phyloP scores from a whole-genome alignment of 1,139 yeast genomes.

The Casaregolazyma lundiana region DNA sequence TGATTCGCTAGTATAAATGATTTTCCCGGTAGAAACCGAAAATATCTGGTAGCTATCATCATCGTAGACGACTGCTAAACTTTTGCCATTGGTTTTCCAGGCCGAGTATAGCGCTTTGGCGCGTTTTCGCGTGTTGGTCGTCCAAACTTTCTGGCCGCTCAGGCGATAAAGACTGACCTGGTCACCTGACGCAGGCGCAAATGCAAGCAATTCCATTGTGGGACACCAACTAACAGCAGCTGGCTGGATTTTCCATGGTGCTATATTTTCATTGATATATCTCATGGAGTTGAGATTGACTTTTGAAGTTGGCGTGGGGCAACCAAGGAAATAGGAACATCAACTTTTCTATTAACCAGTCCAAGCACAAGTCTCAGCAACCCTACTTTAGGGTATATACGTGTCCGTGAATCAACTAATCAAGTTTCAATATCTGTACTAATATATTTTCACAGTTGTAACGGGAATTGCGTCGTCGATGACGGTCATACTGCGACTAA shows the following conservation, averaged over 20 bases:
- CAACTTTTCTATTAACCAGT: too few species aligned
- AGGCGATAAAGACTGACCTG: conserved; percentile 50
- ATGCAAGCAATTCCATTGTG: conserved; percentile 48
- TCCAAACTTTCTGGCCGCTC: conserved; percentile 54
- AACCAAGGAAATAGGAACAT: neutral
- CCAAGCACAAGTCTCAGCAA: too few species aligned
- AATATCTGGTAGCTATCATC: conserved; percentile 46
- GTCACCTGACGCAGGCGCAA: conserved; percentile 40
- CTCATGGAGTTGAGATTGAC: too few species aligned
- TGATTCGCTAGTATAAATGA: conserved; percentile 13
- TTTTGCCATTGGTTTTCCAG: conserved; percentile 38
- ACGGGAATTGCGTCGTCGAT: too few species aligned
- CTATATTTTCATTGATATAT: conserved; percentile 17
- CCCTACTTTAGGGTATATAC: too few species aligned
- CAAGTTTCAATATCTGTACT: too few species aligned
- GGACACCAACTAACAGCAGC: conserved; percentile 52
- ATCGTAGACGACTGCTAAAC: conserved; percentile 43
- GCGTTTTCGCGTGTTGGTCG: conserved; percentile 31
- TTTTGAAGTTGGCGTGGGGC: conserved; percentile 5
- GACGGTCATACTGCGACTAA: too few species aligned
- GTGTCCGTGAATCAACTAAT: too few species aligned
- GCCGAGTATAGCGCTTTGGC: conserved; percentile 28
- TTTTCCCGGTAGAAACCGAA: conserved; percentile 47
- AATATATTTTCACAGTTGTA: too few species aligned
- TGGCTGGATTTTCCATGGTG: conserved; percentile 36